Conservation (phyloP, 164 flowering plant species). For the Vitis rupestris region DNA sequence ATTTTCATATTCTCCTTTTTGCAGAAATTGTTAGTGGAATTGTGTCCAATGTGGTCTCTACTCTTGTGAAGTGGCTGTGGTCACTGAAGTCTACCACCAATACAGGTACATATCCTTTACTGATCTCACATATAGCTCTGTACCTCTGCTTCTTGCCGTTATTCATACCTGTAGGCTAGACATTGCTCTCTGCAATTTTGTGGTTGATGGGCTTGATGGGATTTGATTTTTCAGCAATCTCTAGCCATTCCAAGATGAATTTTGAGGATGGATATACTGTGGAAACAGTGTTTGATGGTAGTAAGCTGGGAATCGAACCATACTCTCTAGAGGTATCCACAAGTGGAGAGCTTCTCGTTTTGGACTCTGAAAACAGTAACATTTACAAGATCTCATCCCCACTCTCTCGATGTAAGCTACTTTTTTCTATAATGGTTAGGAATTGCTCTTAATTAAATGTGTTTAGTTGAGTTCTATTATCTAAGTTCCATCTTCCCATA, state of each 20-base stretch:
- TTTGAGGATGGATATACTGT: slow-evolving; percentile 64
- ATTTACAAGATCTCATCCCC: slow-evolving; percentile 58
- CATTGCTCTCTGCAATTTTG: slow-evolving; percentile 2
- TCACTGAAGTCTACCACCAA: slow-evolving; percentile 46
- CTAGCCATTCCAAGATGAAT: slow-evolving; percentile 61
- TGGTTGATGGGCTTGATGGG: slow-evolving; percentile 16
- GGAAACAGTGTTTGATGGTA: slow-evolving; percentile 73
- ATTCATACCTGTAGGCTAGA: too few species aligned
- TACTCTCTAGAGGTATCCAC: slow-evolving; percentile 45
- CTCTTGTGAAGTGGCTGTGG: slow-evolving; percentile 59
- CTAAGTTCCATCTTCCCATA: not conserved
- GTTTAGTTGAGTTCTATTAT: not conserved
- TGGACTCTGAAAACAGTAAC: slow-evolving; percentile 68
- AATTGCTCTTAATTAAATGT: not conserved
- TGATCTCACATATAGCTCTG: slow-evolving; percentile 6
- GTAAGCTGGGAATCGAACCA: slow-evolving; percentile 65
- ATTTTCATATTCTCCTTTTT: not conserved
- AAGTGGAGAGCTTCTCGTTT: slow-evolving; percentile 51
- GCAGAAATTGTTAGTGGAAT: slow-evolving; percentile 54
- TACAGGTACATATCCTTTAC: slow-evolving; percentile 25
- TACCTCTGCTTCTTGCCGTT: not conserved
- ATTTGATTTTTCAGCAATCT: slow-evolving; percentile 30
- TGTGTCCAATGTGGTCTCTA: slow-evolving; percentile 55
- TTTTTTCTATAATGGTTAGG: not conserved
- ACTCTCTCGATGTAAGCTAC: slow-evolving; percentile 49